Evolutionary conservation across 345 rosid species (phyloP).

Genomic region (Cardiospermum halicacabum): DNA sequence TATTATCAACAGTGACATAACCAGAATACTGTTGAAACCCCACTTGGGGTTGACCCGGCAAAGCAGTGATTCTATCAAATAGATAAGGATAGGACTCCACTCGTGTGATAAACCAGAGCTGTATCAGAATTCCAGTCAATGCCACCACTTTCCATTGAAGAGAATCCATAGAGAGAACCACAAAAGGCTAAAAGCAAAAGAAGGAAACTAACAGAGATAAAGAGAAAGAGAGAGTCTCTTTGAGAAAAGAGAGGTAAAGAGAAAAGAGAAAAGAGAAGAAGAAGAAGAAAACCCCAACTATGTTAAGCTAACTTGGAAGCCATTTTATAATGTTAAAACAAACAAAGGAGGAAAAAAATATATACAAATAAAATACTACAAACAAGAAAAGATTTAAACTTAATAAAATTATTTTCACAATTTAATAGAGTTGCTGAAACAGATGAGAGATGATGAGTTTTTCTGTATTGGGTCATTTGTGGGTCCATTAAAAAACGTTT

Average conservation of each 20-base stretch:
- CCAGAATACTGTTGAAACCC: constrained; percentile 79
- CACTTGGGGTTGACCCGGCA: constrained; percentile 90
- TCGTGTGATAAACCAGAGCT: constrained; percentile 16
- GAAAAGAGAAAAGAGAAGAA: neutral
- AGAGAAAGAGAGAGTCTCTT: constrained; percentile 16
- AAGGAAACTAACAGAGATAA: too few species aligned
- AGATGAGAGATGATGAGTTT: constrained; percentile 7
- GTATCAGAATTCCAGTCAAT: constrained; percentile 37
- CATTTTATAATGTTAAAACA: constrained; percentile 23
- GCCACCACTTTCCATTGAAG: constrained; percentile 29
- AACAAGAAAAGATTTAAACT: too few species aligned
- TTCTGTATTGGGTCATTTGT: neutral
- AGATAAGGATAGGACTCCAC: constrained; percentile 32
- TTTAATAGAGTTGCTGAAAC: constrained; percentile 11
- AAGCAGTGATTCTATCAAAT: constrained; percentile 42
- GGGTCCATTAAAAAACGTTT: too few species aligned
- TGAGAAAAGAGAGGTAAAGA: neutral
- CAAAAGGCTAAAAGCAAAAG: constrained; percentile 4
- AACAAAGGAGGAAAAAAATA: too few species aligned
- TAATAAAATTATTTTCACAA: too few species aligned
- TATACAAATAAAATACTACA: too few species aligned
- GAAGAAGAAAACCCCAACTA: neutral
- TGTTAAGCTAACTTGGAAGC: constrained; percentile 15
- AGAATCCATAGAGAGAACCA: constrained; percentile 21
- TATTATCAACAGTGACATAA: constrained; percentile 71